phyloP scores from a whole-genome alignment of 164 flowering plant species.

The Pachysandra terminalis region DNA sequence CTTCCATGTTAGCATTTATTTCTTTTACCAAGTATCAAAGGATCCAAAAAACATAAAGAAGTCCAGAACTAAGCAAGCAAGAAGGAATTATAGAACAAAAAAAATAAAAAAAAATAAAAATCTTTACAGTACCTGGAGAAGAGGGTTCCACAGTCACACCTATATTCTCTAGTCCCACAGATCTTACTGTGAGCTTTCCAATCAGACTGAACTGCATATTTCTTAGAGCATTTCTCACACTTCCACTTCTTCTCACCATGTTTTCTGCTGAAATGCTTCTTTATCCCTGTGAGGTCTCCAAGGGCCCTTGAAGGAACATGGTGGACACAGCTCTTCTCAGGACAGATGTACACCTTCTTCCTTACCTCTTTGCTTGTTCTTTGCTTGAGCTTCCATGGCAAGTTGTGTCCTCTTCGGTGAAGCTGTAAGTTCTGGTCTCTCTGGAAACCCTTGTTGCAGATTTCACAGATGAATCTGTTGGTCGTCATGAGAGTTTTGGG shows the following conservation, averaged over 20 bases:
- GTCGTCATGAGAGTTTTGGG: conserved; percentile 66
- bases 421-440: conserved; percentile 66
- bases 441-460: conserved; percentile 62
- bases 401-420: conserved; percentile 58
- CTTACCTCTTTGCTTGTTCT: conserved; percentile 39
- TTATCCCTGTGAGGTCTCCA: conserved; percentile 63
- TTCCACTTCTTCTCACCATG: conserved; percentile 80
- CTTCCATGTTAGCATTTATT: conserved; percentile 15
- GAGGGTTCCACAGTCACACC: conserved; percentile 66
- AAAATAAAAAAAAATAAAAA: too few relatives aligned
- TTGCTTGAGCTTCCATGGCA: conserved; percentile 61
- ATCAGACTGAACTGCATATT: conserved; percentile 68
- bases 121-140: conserved; percentile 61
- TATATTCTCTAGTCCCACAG: conserved; percentile 63
- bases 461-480: conserved; percentile 56
- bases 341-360: conserved; percentile 62
- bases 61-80: too few relatives aligned
- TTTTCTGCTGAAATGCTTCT: conserved; percentile 63
- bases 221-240: conserved; percentile 65
- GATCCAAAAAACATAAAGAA: neutral
- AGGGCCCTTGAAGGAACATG: conserved; percentile 56
- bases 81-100: neutral
- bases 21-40: neutral
- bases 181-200: conserved; percentile 74
- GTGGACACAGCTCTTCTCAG: conserved; percentile 56